Conservation (phyloP, 202 grass and related monocot genomes). For the Zizania palustris region DNA sequence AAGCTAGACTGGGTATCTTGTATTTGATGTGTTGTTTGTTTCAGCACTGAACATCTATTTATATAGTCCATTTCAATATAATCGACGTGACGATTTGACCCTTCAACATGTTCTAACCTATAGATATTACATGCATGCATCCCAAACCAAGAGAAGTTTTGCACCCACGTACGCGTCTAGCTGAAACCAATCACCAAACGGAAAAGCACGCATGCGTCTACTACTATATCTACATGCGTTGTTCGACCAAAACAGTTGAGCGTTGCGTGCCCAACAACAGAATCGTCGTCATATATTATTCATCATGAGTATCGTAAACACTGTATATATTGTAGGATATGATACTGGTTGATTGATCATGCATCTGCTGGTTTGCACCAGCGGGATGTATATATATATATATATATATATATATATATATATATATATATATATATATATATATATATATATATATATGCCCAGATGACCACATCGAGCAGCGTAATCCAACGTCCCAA, state of each 20-base stretch:
- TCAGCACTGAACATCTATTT: constrained; percentile 3
- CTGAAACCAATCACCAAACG: not conserved
- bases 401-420: no score
- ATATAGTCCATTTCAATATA: not conserved
- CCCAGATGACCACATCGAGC: not conserved
- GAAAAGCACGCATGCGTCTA: not conserved
- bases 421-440: no score
- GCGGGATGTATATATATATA: not conserved
- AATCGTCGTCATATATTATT: not conserved
- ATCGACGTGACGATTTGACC: not conserved
- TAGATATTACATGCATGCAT: no score
- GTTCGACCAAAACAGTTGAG: not conserved
- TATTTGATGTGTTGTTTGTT: no score
- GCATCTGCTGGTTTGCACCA: not conserved
- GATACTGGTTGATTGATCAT: not conserved
- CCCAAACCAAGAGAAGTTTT: no score
- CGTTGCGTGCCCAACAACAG: constrained; percentile 6
- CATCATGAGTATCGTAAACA: no score
- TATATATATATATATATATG: no score
- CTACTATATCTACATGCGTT: not conserved
- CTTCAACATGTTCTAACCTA: not conserved
- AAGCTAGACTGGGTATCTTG: not conserved
- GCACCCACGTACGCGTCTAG: no score
- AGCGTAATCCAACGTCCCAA: not conserved
- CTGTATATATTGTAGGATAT: no score